A percentile compares a stretch with the other conserved stretches of the same genome.
Conservation (phyloP, 306 rosid genomes). For the Trifolium dubium region DNA sequence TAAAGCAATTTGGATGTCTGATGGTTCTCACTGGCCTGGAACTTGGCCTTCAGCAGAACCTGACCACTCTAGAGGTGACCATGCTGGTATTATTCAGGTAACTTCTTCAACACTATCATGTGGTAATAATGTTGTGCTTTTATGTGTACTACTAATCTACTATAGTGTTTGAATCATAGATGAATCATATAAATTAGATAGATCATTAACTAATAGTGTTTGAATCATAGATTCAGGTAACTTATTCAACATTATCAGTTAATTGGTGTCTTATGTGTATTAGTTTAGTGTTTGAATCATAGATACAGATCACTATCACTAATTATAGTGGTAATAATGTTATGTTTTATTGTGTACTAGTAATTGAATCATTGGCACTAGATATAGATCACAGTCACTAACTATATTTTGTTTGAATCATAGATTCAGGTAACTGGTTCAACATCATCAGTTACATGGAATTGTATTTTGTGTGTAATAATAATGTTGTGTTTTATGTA, state of each 20-base stretch:
- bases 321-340: no score
- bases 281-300: neutral
- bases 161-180: neutral
- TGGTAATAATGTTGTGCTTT: neutral
- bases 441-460: neutral
- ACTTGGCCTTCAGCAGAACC: slow-evolving; percentile 77
- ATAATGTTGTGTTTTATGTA: neutral
- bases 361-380: neutral
- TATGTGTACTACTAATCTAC: neutral
- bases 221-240: slow-evolving; percentile 58
- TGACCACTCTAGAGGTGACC: slow-evolving; percentile 86
- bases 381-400: no score
- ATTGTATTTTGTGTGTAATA: neutral
- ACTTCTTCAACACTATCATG: neutral
- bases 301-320: no score
- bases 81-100: slow-evolving; percentile 91
- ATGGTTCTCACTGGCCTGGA: slow-evolving; percentile 94
- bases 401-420: neutral
- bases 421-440: neutral
- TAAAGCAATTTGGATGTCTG: slow-evolving; percentile 92
- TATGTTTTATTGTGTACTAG: no score
- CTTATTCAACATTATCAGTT: neutral
- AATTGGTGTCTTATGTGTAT: neutral
- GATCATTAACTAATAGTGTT: neutral
- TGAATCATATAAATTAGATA: neutral